These are phyloP conservation scores for Trametes pubescens DNA, from an alignment of 1,284 basidiomycete species.

Conservation along the genomic window DNA sequence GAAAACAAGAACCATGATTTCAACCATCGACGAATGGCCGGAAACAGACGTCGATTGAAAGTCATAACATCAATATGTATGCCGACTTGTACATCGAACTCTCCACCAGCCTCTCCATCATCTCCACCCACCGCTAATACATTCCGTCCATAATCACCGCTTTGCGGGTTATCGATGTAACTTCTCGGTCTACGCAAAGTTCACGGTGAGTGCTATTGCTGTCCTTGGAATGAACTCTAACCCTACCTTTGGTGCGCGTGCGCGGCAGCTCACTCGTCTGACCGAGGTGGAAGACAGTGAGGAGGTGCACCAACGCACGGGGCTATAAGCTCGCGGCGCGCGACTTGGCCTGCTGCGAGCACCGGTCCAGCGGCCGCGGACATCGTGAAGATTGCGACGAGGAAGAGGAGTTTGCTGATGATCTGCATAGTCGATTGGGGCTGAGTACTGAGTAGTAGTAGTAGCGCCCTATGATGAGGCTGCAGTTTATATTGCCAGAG, in stretches of 20 bases:
- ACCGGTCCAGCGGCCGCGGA: neutral
- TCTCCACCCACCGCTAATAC: too few species aligned
- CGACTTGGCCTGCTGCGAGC: neutral
- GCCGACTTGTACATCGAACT: too few species aligned
- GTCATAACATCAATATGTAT: too few species aligned
- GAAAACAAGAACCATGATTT: too few species aligned
- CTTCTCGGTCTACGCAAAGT: too few species aligned
- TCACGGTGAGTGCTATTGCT: neutral
- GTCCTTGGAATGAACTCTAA: neutral
- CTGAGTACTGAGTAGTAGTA: neutral
- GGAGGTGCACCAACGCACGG: slow-evolving; percentile 11
- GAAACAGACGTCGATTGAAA: too few species aligned
- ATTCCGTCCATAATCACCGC: too few species aligned
- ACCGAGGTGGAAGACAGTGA: slow-evolving; percentile 6
- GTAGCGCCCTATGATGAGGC: neutral
- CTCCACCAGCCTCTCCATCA: too few species aligned
- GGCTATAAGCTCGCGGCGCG: neutral
- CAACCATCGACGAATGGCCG: too few species aligned
- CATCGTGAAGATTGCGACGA: slow-evolving; percentile 2
- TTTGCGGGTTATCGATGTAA: too few species aligned
- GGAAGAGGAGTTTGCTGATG: slow-evolving; percentile 5
- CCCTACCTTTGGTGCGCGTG: neutral
- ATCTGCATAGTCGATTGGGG: neutral
- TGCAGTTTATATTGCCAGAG: neutral
- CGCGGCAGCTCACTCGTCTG: neutral